Base-by-base conservation (phyloP, 2,329 filamentous ascomycete genomes). In the Trichoderma cornu-damae region DNA sequence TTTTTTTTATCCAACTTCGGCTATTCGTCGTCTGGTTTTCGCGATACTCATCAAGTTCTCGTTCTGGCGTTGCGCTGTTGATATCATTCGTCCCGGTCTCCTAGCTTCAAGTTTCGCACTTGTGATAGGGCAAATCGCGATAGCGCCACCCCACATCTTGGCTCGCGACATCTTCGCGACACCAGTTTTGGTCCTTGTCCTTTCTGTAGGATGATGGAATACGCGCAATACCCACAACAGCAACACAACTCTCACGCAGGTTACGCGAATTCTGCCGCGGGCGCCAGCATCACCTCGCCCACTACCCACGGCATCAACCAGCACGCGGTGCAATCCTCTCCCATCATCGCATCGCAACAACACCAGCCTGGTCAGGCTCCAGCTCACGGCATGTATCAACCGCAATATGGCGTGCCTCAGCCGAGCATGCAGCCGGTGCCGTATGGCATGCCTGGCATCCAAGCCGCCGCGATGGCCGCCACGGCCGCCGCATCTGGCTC, bases 401-500 rank as follows among this genome's bases (percentile, higher is more conserved):
- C 88, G 70, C 79, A 84, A 62, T 93, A 91, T 69, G 86, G 84
- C 59, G 88, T 92, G 58, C 79, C 87, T 61, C 83, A 86, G 62
- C 80, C 85, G 65, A 80, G 80, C 67, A 90, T 96, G 84, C 86
- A 89, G 75, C 68, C 67, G 57, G 70, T 73, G 30, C 66, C 58
- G 18, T 96, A 96, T 75, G 86, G 82, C 58, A 90, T 93, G 73
- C 87, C 87, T 32, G 83, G 87, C 18, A 90, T 91, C 46, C 90
- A 96, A 72, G 91, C 91, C 12, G 92, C 93, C 49, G 92, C 92
- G 59, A 94, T 96, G 89, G 92, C 88, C 43, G 84, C 88, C 20
- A 96, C 92, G 1, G 93, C 93, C 16, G 92, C 93, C 1, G 93
- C 93, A 9, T 92, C 91, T 5, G 92, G 93, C 38, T 87, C 90